These are phyloP conservation scores for Aspergillus luchuensis DNA, from an alignment of 2,329 filamentous ascomycete species.

Conservation along the genomic window DNA sequence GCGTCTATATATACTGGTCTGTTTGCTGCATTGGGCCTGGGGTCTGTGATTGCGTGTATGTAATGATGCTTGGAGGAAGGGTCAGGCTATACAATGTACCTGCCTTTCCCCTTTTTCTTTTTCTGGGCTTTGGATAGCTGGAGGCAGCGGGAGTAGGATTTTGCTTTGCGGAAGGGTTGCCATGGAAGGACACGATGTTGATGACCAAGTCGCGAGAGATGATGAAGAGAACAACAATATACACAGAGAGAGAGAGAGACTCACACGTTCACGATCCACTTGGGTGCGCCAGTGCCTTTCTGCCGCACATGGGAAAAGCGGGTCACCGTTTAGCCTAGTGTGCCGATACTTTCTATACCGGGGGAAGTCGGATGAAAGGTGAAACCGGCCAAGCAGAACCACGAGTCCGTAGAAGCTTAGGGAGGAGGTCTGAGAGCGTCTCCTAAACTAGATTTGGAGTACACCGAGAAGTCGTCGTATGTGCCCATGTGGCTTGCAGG, in stretches of 20 bases:
- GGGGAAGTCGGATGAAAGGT: not conserved
- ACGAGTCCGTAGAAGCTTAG: not conserved
- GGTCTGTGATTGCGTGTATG: constrained; percentile 22
- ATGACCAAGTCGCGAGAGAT: constrained; percentile 3
- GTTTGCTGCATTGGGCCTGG: constrained; percentile 18
- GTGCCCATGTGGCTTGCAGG: not conserved
- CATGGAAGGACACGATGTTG: constrained; percentile 2
- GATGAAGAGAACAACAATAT: constrained; percentile 2
- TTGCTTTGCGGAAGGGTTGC: not conserved
- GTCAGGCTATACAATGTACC: constrained; percentile 19
- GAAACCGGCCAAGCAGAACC: not conserved
- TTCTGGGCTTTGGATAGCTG: not conserved
- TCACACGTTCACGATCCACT: not conserved
- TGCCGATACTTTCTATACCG: not conserved
- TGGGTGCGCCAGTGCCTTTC: not conserved
- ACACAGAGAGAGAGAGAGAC: not conserved
- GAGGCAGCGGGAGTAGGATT: not conserved
- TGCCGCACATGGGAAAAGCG: not conserved
- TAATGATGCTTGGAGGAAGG: constrained; percentile 18
- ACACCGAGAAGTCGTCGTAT: too few relatives aligned
- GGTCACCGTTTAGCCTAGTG: not conserved
- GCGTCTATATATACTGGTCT: constrained; percentile 24
- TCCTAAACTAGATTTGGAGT: not conserved
- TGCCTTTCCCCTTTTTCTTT: constrained; percentile 7
- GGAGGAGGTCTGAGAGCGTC: not conserved